phyloP scores from a whole-genome alignment of 306 rosid genomes.

The Hylodesmum podocarpum region DNA sequence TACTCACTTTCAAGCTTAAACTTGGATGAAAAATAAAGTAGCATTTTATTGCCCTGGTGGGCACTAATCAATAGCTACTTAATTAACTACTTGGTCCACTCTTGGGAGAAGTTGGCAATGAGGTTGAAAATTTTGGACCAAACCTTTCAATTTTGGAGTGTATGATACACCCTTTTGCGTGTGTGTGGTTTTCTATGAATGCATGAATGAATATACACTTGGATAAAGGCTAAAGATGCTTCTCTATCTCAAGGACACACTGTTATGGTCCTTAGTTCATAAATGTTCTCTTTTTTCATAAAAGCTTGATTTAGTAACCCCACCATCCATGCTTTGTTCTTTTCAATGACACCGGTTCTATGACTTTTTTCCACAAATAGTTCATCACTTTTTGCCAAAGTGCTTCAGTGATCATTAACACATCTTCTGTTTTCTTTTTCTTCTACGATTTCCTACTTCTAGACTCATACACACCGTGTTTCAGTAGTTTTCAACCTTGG shows the following conservation, averaged over 20 bases:
- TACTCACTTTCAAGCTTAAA: not conserved
- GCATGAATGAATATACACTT: slow-evolving; percentile 11
- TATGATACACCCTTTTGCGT: not conserved
- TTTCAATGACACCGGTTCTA: slow-evolving; percentile 8
- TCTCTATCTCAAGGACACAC: slow-evolving; percentile 17
- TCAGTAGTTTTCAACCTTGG: slow-evolving; percentile 30
- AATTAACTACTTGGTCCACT: slow-evolving; percentile 25
- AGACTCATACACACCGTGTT: slow-evolving; percentile 15
- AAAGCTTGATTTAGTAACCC: slow-evolving; percentile 30
- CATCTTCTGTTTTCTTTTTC: slow-evolving; percentile 8
- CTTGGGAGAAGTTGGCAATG: slow-evolving; percentile 8
- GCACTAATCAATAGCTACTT: not conserved
- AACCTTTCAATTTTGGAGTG: not conserved
- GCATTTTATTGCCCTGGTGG: not conserved
- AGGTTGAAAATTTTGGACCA: not conserved
- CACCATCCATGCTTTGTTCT: slow-evolving; percentile 34
- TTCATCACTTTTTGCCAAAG: slow-evolving; percentile 20
- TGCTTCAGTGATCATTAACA: slow-evolving; percentile 13
- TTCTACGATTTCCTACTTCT: slow-evolving; percentile 31
- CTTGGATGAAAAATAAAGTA: not conserved
- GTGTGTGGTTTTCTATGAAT: not conserved
- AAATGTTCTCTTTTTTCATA: not conserved
- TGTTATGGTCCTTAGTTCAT: slow-evolving; percentile 33
- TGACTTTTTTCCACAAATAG: not conserved
- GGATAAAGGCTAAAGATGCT: slow-evolving; percentile 30